phyloP scores from a whole-genome alignment of 2,329 filamentous ascomycete species.

The Colletotrichum somersetense region DNA sequence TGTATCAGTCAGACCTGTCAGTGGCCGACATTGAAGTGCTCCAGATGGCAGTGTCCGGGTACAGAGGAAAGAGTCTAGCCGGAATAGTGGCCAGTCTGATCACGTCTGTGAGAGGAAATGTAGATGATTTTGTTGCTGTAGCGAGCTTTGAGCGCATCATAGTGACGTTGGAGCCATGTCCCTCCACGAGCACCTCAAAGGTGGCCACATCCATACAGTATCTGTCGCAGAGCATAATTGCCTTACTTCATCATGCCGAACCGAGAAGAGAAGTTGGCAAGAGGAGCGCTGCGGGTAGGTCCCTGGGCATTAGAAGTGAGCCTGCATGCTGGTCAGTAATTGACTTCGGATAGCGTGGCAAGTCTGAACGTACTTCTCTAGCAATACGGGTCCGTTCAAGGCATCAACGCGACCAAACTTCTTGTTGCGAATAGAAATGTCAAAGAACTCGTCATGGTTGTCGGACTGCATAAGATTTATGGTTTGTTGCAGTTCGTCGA shows the following conservation, averaged over 20 bases:
- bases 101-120: slow-evolving; percentile 18
- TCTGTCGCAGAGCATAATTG: not conserved
- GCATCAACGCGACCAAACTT: slow-evolving; percentile 95
- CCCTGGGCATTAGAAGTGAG: slow-evolving; percentile 74
- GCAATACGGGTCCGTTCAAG: slow-evolving; percentile 84
- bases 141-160: not conserved
- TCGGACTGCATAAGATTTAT: slow-evolving; percentile 88
- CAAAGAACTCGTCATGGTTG: slow-evolving; percentile 97
- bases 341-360: not conserved
- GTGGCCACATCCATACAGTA: not conserved
- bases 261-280: slow-evolving; percentile 79
- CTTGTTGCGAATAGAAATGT: slow-evolving; percentile 88
- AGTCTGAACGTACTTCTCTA: slow-evolving; percentile 81
- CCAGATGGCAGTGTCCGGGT: not conserved
- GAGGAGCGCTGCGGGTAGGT: slow-evolving; percentile 71
- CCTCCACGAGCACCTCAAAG: not conserved
- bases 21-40: not conserved
- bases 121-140: slow-evolving; percentile 17
- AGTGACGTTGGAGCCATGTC: not conserved
- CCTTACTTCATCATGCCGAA: slow-evolving; percentile 73
- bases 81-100: slow-evolving; percentile 4
- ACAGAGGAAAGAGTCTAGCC: not conserved
- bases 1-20: not conserved
- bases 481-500: slow-evolving; percentile 95
- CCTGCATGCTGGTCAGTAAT: slow-evolving; percentile 56